Conservation (phyloP, 768 basidiomycete species). For the Lentinus tigrinus region DNA sequence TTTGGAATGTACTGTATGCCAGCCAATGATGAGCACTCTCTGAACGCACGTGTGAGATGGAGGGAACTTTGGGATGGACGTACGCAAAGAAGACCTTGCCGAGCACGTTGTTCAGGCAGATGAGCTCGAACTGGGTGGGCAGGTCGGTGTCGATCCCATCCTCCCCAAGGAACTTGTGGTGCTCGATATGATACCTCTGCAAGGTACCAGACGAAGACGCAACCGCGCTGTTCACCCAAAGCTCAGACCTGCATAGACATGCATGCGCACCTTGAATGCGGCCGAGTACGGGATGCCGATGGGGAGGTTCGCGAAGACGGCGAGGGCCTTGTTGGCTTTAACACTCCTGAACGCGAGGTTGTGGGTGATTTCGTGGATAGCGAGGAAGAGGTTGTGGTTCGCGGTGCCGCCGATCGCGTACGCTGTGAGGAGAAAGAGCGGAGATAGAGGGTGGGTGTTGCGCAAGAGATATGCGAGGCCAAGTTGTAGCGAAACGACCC, state of each 20-base stretch:
- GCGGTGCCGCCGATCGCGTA: slow-evolving; percentile 91
- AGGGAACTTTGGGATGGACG: slow-evolving; percentile 31
- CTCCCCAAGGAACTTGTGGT: slow-evolving; percentile 94
- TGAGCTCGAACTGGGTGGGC: slow-evolving; percentile 81
- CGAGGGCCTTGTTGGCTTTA: slow-evolving; percentile 79
- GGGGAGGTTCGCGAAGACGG: slow-evolving; percentile 89
- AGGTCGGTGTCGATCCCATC: slow-evolving; percentile 97
- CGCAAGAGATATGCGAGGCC: slow-evolving; percentile 62
- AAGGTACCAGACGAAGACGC: background rate
- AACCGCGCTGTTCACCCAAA: background rate
- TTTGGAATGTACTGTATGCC: slow-evolving; percentile 85
- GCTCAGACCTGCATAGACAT: background rate
- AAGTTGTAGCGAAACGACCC: slow-evolving; percentile 80
- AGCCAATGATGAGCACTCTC: background rate
- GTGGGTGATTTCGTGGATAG: slow-evolving; percentile 98
- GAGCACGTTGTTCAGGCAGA: slow-evolving; percentile 89
- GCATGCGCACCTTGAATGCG: slow-evolving; percentile 76
- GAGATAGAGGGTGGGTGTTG: slow-evolving; percentile 65
- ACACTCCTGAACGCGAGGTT: slow-evolving; percentile 90
- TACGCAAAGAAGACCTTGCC: slow-evolving; percentile 99
- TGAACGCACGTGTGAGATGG: background rate
- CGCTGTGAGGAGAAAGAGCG: slow-evolving; percentile 70
- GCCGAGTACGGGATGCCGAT: slow-evolving; percentile 95
- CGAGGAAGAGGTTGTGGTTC: slow-evolving; percentile 97
- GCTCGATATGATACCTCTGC: slow-evolving; percentile 91